Percentiles rank a stretch among this genome's conserved stretches.
These are phyloP conservation scores for Tolypocladium nubicola DNA, from an alignment of 2,329 filamentous ascomycete genomes.

Conservation along the genomic window DNA sequence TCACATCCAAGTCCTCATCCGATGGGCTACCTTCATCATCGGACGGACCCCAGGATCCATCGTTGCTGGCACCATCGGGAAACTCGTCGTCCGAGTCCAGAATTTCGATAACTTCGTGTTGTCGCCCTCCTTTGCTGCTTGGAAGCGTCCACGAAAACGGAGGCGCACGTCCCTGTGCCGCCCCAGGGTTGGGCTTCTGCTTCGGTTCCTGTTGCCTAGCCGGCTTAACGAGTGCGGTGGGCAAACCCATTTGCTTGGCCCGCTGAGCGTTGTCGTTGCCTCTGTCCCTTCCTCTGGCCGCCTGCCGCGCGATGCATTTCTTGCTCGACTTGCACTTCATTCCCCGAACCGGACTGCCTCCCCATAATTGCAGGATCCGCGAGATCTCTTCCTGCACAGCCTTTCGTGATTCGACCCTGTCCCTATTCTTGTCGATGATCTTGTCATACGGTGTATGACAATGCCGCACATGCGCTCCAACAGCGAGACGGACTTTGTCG, in stretches of 20 bases:
- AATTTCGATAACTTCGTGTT: neutral
- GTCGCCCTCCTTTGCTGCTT: neutral
- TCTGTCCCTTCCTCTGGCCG: neutral
- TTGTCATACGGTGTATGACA: slow-evolving; percentile 34
- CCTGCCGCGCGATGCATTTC: neutral
- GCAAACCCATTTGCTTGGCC: neutral
- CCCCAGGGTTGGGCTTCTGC: neutral
- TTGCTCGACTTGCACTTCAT: neutral
- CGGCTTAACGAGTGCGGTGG: neutral
- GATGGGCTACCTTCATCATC: neutral
- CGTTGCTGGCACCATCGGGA: neutral
- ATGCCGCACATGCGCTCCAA: slow-evolving; percentile 39
- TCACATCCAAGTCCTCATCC: neutral
- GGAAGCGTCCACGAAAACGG: neutral
- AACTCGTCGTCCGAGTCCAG: neutral
- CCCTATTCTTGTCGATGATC: slow-evolving; percentile 10
- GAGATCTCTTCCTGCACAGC: slow-evolving; percentile 2
- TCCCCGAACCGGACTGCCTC: neutral
- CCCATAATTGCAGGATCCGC: slow-evolving; percentile 4
- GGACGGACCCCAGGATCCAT: neutral
- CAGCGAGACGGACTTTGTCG: slow-evolving; percentile 32
- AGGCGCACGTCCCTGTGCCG: neutral
- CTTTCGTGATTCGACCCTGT: slow-evolving; percentile 4
- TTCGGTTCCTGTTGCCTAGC: neutral
- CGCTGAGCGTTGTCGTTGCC: neutral